Evolutionary conservation across 2,329 filamentous ascomycete species (phyloP).

Genomic region (Mycosphaerelloides madeirae): DNA sequence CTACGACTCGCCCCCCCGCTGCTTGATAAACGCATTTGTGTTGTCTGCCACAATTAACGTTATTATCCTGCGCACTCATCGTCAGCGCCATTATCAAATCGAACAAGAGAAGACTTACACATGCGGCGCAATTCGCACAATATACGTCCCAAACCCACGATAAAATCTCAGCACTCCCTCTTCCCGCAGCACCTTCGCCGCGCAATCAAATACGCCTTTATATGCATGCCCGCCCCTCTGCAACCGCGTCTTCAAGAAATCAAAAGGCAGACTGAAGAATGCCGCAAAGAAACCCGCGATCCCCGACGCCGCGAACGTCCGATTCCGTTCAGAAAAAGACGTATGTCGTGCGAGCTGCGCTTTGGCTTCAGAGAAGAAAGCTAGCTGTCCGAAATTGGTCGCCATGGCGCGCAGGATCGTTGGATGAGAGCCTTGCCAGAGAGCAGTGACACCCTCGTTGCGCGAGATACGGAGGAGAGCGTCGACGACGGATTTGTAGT

Average conservation of each 20-base stretch:
- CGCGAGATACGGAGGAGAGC: conserved; percentile 77
- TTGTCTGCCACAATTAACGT: conserved; percentile 20
- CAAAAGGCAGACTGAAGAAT: conserved; percentile 91
- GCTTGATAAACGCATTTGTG: conserved; percentile 10
- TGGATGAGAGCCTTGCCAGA: conserved; percentile 85
- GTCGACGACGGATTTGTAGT: conserved; percentile 89
- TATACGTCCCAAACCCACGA: conserved; percentile 92
- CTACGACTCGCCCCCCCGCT: no score
- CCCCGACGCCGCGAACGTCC: conserved; percentile 74
- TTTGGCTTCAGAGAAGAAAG: conserved; percentile 96
- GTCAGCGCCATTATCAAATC: not conserved
- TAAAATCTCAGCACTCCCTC: conserved; percentile 89
- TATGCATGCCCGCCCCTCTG: conserved; percentile 89
- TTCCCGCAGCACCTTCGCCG: conserved; percentile 76
- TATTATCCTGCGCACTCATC: conserved; percentile 7
- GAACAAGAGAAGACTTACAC: conserved; percentile 2
- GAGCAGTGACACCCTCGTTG: conserved; percentile 69
- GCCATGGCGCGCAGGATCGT: conserved; percentile 95
- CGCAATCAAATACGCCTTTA: conserved; percentile 81
- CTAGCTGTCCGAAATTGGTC: conserved; percentile 92
- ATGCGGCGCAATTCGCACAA: conserved; percentile 39
- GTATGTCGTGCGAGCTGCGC: conserved; percentile 69
- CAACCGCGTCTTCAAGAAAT: conserved; percentile 94
- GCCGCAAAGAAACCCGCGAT: conserved; percentile 94
- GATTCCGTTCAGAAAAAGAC: conserved; percentile 57